Conservation (phyloP, 2,329 filamentous ascomycete genomes). For the Talaromyces sp. region DNA sequence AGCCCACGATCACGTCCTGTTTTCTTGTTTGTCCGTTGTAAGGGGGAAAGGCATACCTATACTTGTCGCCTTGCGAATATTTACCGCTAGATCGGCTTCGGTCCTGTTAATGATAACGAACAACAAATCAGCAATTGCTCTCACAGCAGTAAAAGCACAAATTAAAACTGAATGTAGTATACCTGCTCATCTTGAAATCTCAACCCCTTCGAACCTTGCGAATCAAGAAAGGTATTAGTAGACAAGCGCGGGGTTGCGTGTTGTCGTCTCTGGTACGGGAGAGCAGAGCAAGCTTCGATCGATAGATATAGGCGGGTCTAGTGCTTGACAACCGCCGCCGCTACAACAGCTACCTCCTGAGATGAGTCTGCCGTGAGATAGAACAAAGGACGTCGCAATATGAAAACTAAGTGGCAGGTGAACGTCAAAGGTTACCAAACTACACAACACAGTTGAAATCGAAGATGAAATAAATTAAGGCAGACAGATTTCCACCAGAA, state of each 20-base stretch:
- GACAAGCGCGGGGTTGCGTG: background rate
- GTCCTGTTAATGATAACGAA: conserved; percentile 40
- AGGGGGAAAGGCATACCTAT: conserved; percentile 44
- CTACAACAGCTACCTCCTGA: background rate
- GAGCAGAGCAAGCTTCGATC: conserved; percentile 1
- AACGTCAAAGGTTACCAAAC: background rate
- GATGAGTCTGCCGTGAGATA: background rate
- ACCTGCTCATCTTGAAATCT: conserved; percentile 58
- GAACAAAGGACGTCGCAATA: background rate
- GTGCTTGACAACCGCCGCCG: background rate
- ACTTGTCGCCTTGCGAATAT: conserved; percentile 65
- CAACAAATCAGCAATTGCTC: conserved; percentile 21
- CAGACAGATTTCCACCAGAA: conserved; percentile 13
- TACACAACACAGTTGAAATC: background rate
- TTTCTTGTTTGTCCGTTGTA: too few species aligned
- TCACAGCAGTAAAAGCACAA: background rate
- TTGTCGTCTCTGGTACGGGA: background rate
- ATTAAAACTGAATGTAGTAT: conserved; percentile 14
- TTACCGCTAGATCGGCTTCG: conserved; percentile 61
- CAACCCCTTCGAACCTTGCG: background rate
- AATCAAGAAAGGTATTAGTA: background rate
- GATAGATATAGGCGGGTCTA: background rate
- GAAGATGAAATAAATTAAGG: conserved; percentile 1
- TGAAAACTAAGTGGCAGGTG: background rate
- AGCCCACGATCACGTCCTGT: background rate